phyloP scores from a whole-genome alignment of 352 stramenopile genomes.

The Phytophthora crassamura region DNA sequence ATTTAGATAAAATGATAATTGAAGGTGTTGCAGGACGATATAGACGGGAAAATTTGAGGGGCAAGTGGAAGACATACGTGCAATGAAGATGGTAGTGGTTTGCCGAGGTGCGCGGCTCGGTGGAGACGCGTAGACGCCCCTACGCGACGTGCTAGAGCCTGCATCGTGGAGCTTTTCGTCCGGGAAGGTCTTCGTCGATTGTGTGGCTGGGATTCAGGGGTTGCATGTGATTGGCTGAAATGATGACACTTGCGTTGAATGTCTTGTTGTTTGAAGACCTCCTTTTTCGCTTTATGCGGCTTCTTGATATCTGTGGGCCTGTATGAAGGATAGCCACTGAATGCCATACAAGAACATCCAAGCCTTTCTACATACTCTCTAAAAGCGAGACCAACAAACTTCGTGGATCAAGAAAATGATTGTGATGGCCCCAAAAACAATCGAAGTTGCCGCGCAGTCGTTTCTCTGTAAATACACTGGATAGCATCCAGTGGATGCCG shows the following conservation, averaged over 20 bases:
- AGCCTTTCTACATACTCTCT: no score
- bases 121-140: constrained; percentile 1
- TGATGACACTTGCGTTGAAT: neutral
- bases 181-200: constrained; percentile 5
- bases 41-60: neutral
- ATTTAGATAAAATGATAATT: neutral
- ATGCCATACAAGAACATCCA: no score
- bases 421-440: no score
- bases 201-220: constrained; percentile 8
- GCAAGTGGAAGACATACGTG: constrained; percentile 6
- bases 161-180: constrained; percentile 18
- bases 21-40: neutral
- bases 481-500: no score
- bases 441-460: no score
- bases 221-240: constrained; percentile 18
- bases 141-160: constrained; percentile 11
- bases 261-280: no score
- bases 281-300: no score
- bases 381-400: no score
- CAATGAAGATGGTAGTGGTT: constrained; percentile 10
- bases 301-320: no score
- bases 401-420: no score
- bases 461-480: no score
- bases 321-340: no score
- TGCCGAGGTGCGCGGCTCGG: constrained; percentile 2